Evolutionary conservation across 805 yeast species (phyloP).

Genomic region (Komagataella kurtzmanii): DNA sequence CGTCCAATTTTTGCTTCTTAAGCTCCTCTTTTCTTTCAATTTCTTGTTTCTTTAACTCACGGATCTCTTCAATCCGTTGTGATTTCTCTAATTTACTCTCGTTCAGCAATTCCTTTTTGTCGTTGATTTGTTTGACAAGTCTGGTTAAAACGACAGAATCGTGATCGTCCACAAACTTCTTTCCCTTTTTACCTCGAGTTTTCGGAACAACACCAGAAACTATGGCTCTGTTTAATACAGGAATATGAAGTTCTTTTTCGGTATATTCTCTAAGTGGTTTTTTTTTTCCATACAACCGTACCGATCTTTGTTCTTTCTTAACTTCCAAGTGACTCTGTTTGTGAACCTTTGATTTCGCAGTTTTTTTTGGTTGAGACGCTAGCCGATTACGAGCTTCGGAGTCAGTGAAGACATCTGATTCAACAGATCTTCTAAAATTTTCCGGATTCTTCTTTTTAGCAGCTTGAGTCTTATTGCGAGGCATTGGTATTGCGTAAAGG

Average conservation of each 20-base stretch:
- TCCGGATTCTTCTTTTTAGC: slow-evolving; percentile 41
- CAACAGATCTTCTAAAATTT: slow-evolving; percentile 40
- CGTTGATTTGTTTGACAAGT: slow-evolving; percentile 70
- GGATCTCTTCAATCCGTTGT: slow-evolving; percentile 74
- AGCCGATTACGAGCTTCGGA: slow-evolving; percentile 57
- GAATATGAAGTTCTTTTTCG: slow-evolving; percentile 72
- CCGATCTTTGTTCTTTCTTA: slow-evolving; percentile 52
- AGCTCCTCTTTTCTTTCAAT: slow-evolving; percentile 71
- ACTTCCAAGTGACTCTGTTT: slow-evolving; percentile 36
- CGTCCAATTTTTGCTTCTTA: slow-evolving; percentile 57
- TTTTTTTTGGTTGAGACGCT: slow-evolving; percentile 41
- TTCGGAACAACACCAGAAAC: slow-evolving; percentile 70
- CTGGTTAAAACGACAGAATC: slow-evolving; percentile 51
- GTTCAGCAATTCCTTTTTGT: slow-evolving; percentile 60
- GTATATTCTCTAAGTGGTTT: slow-evolving; percentile 39
- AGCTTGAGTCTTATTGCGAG: slow-evolving; percentile 44
- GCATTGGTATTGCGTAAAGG: slow-evolving; percentile 22
- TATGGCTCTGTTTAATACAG: slow-evolving; percentile 69
- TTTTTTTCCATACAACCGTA: slow-evolving; percentile 57
- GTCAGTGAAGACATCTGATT: slow-evolving; percentile 56
- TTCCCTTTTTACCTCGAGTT: slow-evolving; percentile 75
- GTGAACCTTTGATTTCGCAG: slow-evolving; percentile 41
- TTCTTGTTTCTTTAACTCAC: slow-evolving; percentile 79
- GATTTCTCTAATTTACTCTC: slow-evolving; percentile 89
- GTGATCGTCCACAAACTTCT: slow-evolving; percentile 61